Percentiles rank a stretch among this genome's conserved stretches.
Conservation (phyloP, 2,329 filamentous ascomycete genomes). For the Immersiporthe knoxdaviesiana region DNA sequence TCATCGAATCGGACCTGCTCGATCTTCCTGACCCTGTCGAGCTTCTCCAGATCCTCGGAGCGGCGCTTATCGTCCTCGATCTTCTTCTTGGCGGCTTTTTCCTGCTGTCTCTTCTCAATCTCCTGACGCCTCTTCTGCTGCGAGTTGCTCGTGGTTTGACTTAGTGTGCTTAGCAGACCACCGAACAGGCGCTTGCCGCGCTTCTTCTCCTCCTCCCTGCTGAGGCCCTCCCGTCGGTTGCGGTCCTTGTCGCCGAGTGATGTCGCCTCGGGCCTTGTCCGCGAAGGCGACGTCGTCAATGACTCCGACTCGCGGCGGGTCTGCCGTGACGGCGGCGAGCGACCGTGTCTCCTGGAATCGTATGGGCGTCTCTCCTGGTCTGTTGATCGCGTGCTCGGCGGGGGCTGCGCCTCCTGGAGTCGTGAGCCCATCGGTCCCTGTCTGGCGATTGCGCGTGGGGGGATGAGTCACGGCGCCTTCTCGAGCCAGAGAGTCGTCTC, state of each 20-base stretch:
- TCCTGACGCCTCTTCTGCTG: conserved; percentile 74
- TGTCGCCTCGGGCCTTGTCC: conserved; percentile 16
- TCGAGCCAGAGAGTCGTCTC: conserved; percentile 2
- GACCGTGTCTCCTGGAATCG: conserved; percentile 2
- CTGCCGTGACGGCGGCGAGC: neutral
- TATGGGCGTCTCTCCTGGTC: conserved; percentile 9
- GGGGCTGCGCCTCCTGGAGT: conserved; percentile 10
- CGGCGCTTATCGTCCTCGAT: conserved; percentile 71
- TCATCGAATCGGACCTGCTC: conserved; percentile 79
- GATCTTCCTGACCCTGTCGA: conserved; percentile 62
- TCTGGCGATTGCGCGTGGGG: neutral
- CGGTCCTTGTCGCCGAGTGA: conserved; percentile 25
- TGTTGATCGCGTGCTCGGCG: conserved; percentile 13
- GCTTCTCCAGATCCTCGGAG: conserved; percentile 65
- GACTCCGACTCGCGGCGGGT: conserved; percentile 22
- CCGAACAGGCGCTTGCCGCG: conserved; percentile 87
- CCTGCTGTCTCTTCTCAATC: conserved; percentile 81
- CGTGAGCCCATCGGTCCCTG: neutral
- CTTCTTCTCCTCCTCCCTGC: conserved; percentile 74
- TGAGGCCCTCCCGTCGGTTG: conserved; percentile 48
- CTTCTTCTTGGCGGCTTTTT: conserved; percentile 73
- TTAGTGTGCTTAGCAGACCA: conserved; percentile 75
- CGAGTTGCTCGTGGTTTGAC: conserved; percentile 66
- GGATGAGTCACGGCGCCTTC: conserved; percentile 2
- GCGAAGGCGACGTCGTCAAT: no score